Base-by-base conservation (phyloP, 2,329 filamentous ascomycete species). In the Colletotrichum cordylinicola region DNA sequence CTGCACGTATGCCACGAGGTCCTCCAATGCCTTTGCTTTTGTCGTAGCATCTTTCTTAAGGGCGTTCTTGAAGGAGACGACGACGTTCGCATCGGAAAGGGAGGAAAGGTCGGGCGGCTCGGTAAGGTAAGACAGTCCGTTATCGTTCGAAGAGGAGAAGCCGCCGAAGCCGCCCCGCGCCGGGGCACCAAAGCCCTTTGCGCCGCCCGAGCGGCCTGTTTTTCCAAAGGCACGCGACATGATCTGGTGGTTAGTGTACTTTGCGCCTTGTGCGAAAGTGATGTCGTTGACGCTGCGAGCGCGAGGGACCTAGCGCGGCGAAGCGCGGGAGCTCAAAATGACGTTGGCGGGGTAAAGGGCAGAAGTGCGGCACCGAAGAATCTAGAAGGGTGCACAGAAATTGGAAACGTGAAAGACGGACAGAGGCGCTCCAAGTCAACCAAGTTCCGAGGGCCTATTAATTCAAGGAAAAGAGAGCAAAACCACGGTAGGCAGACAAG, bases 21-120 rank as follows among this genome's bases (percentile, higher is more conserved):
- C 96, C 80, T 98, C 96, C 33, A 99, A 87, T 0, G 95, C 96
- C 83, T 96, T 98, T 9, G 94, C 90, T 83, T 98, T 98, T 48
- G 97, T 99, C 13, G 93, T 98, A 81, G 93, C 94, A 86, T 98
- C 96, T 85, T 97, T 98, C 86, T 98, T 99, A 67, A 93, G 90
- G 5, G 98, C 86, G 80, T 98, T 98, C 85, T 98, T 98, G 86
- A 98, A 95, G n/a, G 93, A 92, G 16, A 98, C 96, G 48, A 96
- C 92, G 48, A 96, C 89, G 81, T 97, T 94, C 9, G 96, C 90
- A 80, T 98, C 93, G 60, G 93, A 94, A 75, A 99, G 92, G 58
- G 87, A 87, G 39, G 93, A 92, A 79, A 98, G 91, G 81, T 98
- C 94, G 64, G 95, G 94, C 12, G 95, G 95, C 81, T 98, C 96